Base-by-base conservation (phyloP, 148 eudicot genomes). In the Persicaria tinctoria region DNA sequence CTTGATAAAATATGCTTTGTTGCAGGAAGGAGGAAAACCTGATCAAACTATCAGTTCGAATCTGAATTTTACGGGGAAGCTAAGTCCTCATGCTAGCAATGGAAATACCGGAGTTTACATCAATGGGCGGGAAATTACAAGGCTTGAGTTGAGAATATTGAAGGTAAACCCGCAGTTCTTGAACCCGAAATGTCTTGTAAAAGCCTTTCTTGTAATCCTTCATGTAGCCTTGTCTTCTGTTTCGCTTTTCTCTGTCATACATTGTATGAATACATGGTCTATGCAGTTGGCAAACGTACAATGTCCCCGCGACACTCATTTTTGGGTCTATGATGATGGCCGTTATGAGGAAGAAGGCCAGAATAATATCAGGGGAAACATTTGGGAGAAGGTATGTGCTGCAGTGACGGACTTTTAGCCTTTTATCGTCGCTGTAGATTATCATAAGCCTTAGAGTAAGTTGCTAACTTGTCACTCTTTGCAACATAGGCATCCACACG, bases 281-380 rank as follows among this genome's bases (percentile, higher is more conserved):
- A 77, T 79, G 71, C 89, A 96, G 99, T 84, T 96, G 74, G 99
- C 97, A 6, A 90, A 88, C 41, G 99, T 96, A 68, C 99, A 96
- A 78, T 96, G 99, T 57, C 99, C 97, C 51, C 97, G 99, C 76
- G 99, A 90, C 80, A 92, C 97, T 77, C 99, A 96, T 87, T 96
- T 92, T 82, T 96, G 99, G 99, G 99, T 96, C 55, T 96, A 96
- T 78, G 99, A 92, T 77, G 99, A 96, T 86, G 99, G 99, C 57
- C 97, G 97, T 46, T 96, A 96, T 75, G 99, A 96, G 88, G 99
- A 96, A 81, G 99, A 96, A 88, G 99, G 99, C 66, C 97, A 96
- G 83, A 96, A 96, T 82, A 92, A 90, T 81, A 96, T 96, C 76
- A 84, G 97, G 81, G 99, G 99, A 70, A 96, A 96, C 77, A 96